phyloP scores from a whole-genome alignment of 1,284 basidiomycete genomes.

The Puccinia triticina region DNA sequence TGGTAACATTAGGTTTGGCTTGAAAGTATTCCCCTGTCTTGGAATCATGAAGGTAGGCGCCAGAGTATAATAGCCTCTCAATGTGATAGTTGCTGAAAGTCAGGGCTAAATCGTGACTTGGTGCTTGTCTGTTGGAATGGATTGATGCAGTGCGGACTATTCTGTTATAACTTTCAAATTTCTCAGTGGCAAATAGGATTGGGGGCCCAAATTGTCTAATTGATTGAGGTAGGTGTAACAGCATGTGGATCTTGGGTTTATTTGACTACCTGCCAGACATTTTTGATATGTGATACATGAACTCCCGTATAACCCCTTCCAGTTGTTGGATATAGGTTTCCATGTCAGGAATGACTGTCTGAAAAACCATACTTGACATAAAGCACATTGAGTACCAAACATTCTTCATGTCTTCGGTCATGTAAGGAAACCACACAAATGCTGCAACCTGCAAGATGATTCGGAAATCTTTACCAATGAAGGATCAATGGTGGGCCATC shows the following conservation, averaged over 20 bases:
- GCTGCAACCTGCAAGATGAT: constrained; percentile 61
- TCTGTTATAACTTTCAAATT: constrained; percentile 34
- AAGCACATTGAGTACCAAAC: constrained; percentile 60
- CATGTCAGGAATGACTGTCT: constrained; percentile 60
- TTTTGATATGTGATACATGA: constrained; percentile 8
- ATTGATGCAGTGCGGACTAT: background rate
- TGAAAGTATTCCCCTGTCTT: background rate
- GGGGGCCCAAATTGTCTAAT: constrained; percentile 45
- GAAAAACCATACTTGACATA: constrained; percentile 52
- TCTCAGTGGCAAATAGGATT: constrained; percentile 15
- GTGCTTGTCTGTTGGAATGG: constrained; percentile 4
- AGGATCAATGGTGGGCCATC: constrained; percentile 59
- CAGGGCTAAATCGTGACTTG: background rate
- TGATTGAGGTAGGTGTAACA: constrained; percentile 55
- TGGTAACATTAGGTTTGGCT: background rate
- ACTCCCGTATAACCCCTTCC: background rate
- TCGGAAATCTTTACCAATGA: constrained; percentile 61
- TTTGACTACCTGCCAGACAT: constrained; percentile 60
- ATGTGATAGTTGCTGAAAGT: background rate
- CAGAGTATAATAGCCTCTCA: background rate
- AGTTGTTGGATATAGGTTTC: constrained; percentile 56
- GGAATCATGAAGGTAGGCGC: background rate
- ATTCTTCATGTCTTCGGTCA: constrained; percentile 53
- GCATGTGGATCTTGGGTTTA: constrained; percentile 61
- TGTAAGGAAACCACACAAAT: constrained; percentile 60